Evolutionary conservation across 192 early-diverging fungal species (phyloP), one percentile per base, ranked within the genome.

Genomic region (Umbelopsis ramanniana): DNA sequence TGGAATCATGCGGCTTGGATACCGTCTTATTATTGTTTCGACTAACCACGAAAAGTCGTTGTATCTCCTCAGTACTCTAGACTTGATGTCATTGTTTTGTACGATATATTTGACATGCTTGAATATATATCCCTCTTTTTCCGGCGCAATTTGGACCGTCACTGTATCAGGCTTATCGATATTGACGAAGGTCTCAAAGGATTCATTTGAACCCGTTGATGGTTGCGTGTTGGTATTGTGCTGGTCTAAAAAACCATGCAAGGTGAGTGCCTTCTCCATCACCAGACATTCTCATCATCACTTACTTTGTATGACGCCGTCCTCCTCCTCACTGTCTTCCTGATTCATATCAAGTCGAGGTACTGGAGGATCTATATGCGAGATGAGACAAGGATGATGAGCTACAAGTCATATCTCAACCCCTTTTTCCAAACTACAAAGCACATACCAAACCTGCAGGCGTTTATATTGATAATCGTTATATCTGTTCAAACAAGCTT

Each of bases 1-100:
- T 15, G 93, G 90, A 33, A 92, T 84, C 71, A 94, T 88, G 33
- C 96, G 82, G 55, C 87, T 93, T 9, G 95, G 95, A 73, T 96
- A 98, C 57, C 88, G 77, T 67, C 89, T 92, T 48, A 87, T 72
- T 7, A 98, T 76, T 19, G 89, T 84, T 66, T 95, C 93, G 60
- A 88, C 85, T 35, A 98, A 80, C 94, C 94, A 96, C 78, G 89
- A 87, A 78, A 98, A 96, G 76, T 98, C 96, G 67, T 91, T 95
- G 79, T 95, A 98, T 74, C 96, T 86, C 15, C 96, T 88, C 35
- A 89, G 75, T 1, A 95, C 95, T 52, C 73, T 80, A 45, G 81
- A 81, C 45, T 76, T 69, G 12, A 81, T 86, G 19, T 81, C 75
- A 71, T 86, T 87, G 23, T 89, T 91, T 43, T 92, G 85, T 29